Conservation (phyloP, 352 stramenopile species). For the Pythium phragmitis region DNA sequence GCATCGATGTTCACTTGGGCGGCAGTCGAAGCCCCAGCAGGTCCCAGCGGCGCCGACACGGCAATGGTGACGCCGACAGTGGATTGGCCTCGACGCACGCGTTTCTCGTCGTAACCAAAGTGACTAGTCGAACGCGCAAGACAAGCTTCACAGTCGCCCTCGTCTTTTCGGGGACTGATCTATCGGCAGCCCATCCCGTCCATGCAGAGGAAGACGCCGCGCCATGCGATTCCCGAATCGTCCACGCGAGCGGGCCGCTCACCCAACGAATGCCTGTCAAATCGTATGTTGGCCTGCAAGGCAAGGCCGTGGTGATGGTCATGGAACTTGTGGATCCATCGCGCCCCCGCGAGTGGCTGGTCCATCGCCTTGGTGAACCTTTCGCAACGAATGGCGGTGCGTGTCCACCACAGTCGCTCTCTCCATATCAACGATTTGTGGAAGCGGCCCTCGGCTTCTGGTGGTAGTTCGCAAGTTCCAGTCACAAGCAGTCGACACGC, state of each 20-base stretch:
- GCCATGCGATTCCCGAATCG: constrained; percentile 20
- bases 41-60: neutral
- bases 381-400: neutral
- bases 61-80: neutral
- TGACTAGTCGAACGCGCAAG: neutral
- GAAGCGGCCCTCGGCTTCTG: neutral
- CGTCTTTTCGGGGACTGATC: constrained; percentile 12
- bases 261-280: neutral
- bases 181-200: constrained; percentile 12
- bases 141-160: neutral
- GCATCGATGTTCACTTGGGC: constrained; percentile 11
- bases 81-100: neutral
- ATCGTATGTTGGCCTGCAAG: constrained; percentile 13
- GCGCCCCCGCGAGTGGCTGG: neutral
- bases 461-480: neutral
- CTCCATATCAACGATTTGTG: neutral
- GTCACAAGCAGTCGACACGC: no score
- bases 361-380: neutral
- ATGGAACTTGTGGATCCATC: neutral
- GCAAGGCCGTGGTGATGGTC: neutral
- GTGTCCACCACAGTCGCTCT: neutral
- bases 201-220: constrained; percentile 12
- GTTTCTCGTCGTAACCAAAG: constrained; percentile 9
- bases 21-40: neutral
- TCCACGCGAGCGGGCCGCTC: neutral